These are phyloP conservation scores for Thermomucor indicae-seudaticae DNA, from an alignment of 371 early-diverging fungal species.

Conservation along the genomic window DNA sequence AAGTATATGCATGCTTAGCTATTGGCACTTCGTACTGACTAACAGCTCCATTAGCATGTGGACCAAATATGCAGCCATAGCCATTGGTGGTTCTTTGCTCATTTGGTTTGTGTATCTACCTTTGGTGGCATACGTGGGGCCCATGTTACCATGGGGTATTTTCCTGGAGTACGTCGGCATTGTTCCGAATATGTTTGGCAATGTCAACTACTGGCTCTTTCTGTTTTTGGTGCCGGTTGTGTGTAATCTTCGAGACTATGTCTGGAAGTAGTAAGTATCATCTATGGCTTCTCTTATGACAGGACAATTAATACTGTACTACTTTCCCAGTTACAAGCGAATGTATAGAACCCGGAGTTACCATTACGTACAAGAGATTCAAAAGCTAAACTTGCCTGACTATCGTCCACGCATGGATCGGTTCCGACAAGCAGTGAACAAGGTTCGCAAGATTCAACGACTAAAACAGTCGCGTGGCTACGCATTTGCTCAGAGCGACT, in stretches of 20 bases:
- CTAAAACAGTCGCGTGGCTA: conserved; percentile 89
- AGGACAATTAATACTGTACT: neutral
- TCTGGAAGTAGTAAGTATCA: conserved; percentile 88
- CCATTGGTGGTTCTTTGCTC: conserved; percentile 77
- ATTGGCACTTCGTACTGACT: neutral
- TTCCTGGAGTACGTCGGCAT: conserved; percentile 85
- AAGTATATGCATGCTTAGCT: conserved; percentile 12
- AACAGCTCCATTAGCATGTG: conserved; percentile 48
- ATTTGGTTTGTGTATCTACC: conserved; percentile 91
- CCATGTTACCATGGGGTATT: conserved; percentile 51
- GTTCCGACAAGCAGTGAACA: conserved; percentile 95
- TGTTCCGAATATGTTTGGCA: conserved; percentile 60
- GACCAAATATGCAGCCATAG: conserved; percentile 81
- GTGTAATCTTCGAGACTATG: conserved; percentile 79
- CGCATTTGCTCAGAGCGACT: conserved; percentile 97
- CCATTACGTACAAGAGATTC: conserved; percentile 96
- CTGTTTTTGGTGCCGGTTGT: conserved; percentile 75
- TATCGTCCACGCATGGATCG: conserved; percentile 95
- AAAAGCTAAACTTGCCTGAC: conserved; percentile 96
- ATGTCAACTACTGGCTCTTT: conserved; percentile 85
- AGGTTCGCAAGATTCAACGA: conserved; percentile 90
- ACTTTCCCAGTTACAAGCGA: conserved; percentile 60
- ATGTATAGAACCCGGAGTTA: conserved; percentile 79
- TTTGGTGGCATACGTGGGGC: conserved; percentile 80
- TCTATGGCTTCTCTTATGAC: neutral